Evolutionary conservation across 2,329 filamentous ascomycete genomes (phyloP), one percentile per base, ranked within the genome.

Genomic region (Alternaria solani): DNA sequence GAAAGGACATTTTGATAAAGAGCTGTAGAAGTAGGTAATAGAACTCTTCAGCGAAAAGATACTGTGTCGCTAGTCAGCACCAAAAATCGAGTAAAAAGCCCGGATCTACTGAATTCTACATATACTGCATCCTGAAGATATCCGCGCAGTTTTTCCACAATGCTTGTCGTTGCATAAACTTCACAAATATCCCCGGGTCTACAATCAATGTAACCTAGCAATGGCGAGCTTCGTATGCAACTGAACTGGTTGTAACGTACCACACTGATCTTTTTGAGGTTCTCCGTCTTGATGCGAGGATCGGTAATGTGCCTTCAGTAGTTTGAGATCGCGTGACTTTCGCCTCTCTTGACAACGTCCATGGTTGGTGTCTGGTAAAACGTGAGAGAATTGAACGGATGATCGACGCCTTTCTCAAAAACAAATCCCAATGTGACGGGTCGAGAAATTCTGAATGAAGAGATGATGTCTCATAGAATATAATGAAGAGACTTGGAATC

Each of bases 1-100:
- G 44, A 32, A 48, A 48, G 11, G 28, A 48, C 28, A 48, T 48
- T 12, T 48, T 34, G 18, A 48, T 48, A 14, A 48, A 48, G 44
- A 48, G 34, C 12, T 48, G 44, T 48, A 48, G 28, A 12, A 48
- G 44, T 23, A 48, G 44, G 28, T 48, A 48, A 18, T 48, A 48
- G n/a, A 48, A 48, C 28, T 48, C 28, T 48, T 48, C 44, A 16
- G 44, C 44, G 44, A 48, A 48, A 18, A 48, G 28, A 48, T 48
- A 48, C 44, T 48, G 28, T 20, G 28, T 48, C 14, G 8, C 11
- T 7, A 20, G 18, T 48, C 14, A 48, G 30, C 30, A 32, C 9
- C 11, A 4, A 7, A 26, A 34, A n/a, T 32, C n/a, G 30, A 34
- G n/a, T 32, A 32, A 34, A 0, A 20, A 20, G 28, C 18, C 12